These are phyloP conservation scores for Dorcoceras hygrometricum DNA, from an alignment of 257 asterid genomes.

Conservation along the genomic window DNA sequence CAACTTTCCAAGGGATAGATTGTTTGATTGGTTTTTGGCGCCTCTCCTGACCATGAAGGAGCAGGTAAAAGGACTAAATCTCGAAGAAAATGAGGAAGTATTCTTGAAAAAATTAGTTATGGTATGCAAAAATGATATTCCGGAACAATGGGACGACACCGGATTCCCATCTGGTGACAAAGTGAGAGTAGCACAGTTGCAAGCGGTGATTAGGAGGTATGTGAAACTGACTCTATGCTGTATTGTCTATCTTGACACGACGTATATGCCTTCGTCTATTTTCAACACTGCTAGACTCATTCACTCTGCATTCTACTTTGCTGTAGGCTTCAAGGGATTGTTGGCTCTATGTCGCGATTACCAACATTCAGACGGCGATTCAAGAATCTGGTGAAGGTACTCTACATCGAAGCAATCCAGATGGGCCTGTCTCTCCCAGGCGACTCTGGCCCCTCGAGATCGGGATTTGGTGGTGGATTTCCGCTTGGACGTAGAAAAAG, in stretches of 20 bases:
- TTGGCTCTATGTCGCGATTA: constrained; percentile 61
- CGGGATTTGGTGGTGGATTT: constrained; percentile 26
- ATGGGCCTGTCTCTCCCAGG: constrained; percentile 31
- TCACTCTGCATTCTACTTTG: constrained; percentile 11
- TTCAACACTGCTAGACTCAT: background rate
- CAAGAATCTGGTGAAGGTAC: constrained; percentile 53
- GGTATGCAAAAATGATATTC: constrained; percentile 49
- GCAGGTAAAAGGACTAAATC: constrained; percentile 59
- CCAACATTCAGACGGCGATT: constrained; percentile 83
- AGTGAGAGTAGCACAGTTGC: constrained; percentile 78
- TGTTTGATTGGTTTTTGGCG: constrained; percentile 71
- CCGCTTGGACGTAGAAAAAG: constrained; percentile 28
- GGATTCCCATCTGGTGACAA: constrained; percentile 65
- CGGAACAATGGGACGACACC: constrained; percentile 74
- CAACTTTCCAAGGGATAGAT: constrained; percentile 67
- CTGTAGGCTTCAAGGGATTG: constrained; percentile 79
- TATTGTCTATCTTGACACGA: background rate
- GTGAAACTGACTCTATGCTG: constrained; percentile 2
- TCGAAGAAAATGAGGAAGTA: constrained; percentile 54
- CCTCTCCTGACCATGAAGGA: constrained; percentile 87
- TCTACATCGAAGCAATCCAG: constrained; percentile 58
- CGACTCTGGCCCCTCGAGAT: constrained; percentile 12
- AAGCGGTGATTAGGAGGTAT: constrained; percentile 80
- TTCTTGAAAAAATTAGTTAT: constrained; percentile 61
- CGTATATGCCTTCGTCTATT: background rate